Evolutionary conservation across 352 stramenopile species (phyloP), one percentile per base, ranked within the genome.

Genomic region (Phytophthora rubi): DNA sequence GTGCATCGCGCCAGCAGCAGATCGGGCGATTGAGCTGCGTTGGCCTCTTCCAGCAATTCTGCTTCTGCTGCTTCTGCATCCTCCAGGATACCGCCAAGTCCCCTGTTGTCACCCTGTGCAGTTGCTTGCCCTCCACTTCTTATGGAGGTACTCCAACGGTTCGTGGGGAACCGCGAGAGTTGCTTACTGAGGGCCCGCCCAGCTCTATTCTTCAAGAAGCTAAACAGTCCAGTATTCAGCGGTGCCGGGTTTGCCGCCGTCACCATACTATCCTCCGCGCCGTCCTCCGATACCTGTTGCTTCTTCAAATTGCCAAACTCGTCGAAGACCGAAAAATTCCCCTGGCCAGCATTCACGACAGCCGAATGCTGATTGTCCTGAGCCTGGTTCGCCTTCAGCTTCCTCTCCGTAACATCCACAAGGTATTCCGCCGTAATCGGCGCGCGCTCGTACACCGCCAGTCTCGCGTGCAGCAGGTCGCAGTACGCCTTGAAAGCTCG

Each of bases 281-380:
- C 23, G 6, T 59, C 45, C 15, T 70, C 64, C 8, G 56, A 52
- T 52, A 73, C 53, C 30, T 72, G 26, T 21, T 89, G 71, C 52
- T 83, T 82, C 66, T 90, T 93, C 39, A 93, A 75, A 60, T 93
- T 93, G 9, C 86, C 86, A 65, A 92, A 93, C 71, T 93, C 86
- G 62, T 93, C 86, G 45, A 93, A 93, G 18, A 76, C 75, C 4
- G 86, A 92, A 62, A 84, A 89, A 23, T 84, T 81, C 53, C 80
- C 81, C 28, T 91, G 81, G 5, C 83, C 81, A 54, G 79, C 82
- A 48, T 89, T 81, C 58, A 90, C 83, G 30, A 86, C 74, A 28
- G 79, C 72, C 0, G 80, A 58, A 13, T 88, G 76, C n/a, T 75
- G 64, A 30, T 77, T 74, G 26, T 28, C 65, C 47, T 88, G 69